phyloP scores from a whole-genome alignment of 148 eudicot genomes.

The Arbutus unedo region DNA sequence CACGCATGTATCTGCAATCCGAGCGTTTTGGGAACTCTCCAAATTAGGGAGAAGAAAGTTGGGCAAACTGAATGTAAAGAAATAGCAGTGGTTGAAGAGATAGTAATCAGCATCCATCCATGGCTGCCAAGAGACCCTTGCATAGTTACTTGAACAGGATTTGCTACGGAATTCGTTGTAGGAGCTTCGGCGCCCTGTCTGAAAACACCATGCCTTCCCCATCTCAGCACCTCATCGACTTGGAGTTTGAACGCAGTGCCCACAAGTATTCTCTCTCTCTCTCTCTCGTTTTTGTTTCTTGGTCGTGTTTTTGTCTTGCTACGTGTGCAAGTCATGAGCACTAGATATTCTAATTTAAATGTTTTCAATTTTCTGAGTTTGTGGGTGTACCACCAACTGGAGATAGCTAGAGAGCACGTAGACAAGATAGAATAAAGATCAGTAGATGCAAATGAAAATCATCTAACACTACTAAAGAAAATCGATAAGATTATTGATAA shows the following conservation, averaged over 20 bases:
- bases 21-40: background rate
- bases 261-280: constrained; percentile 54
- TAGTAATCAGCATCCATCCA: constrained; percentile 6
- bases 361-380: background rate
- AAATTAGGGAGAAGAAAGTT: background rate
- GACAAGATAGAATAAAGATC: background rate
- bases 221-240: constrained; percentile 63
- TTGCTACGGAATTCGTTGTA: background rate
- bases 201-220: constrained; percentile 35
- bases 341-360: background rate
- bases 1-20: background rate
- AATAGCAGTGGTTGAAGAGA: background rate
- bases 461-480: background rate
- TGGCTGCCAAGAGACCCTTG: constrained; percentile 43
- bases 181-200: constrained; percentile 43
- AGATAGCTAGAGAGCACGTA: background rate
- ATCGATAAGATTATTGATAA: background rate
- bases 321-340: background rate
- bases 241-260: constrained; percentile 68
- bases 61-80: background rate
- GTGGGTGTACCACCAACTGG: background rate
- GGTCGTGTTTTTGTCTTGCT: background rate
- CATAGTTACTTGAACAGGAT: constrained; percentile 25
- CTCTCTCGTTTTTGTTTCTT: background rate
- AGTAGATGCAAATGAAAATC: background rate